Percentiles rank a stretch among this genome's conserved stretches.
Conservation (phyloP, 2,329 filamentous ascomycete species). For the Ilyonectria destructans region DNA sequence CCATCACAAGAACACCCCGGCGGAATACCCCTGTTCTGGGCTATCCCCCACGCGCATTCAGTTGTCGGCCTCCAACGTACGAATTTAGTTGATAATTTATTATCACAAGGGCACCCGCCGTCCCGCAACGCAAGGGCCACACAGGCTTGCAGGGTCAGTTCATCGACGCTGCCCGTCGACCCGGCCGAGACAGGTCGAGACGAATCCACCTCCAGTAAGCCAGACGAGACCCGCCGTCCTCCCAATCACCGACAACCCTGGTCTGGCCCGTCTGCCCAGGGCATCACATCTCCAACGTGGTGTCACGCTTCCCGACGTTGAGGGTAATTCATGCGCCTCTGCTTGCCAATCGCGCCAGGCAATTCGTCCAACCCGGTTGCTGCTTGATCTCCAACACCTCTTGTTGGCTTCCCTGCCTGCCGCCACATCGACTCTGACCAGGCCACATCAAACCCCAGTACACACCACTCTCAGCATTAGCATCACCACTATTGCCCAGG, state of each 20-base stretch:
- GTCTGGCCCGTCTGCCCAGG: slow-evolving; percentile 1
- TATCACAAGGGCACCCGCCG: not conserved
- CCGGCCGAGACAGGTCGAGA: slow-evolving; percentile 23
- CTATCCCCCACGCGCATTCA: not conserved
- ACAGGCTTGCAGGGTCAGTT: not conserved
- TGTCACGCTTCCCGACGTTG: slow-evolving; percentile 23
- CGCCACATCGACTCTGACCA: not conserved
- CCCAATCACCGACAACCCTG: slow-evolving; percentile 7
- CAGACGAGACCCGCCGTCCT: slow-evolving; percentile 1
- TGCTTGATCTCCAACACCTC: not conserved
- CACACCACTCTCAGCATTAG: slow-evolving; percentile 3
- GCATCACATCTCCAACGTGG: slow-evolving; percentile 14
- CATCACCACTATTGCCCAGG: slow-evolving; percentile 2
- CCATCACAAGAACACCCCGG: not conserved
- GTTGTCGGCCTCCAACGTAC: not conserved
- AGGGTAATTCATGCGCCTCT: slow-evolving; percentile 20
- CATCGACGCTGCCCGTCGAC: not conserved
- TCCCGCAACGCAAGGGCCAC: not conserved
- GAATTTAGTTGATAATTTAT: not conserved
- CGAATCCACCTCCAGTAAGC: not conserved
- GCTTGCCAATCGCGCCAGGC: not conserved
- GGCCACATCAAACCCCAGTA: slow-evolving; percentile 5
- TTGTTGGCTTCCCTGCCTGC: not conserved
- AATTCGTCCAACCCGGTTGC: not conserved
- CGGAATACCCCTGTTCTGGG: not conserved